A percentile compares a stretch with the other conserved stretches of the same genome.
phyloP scores from a whole-genome alignment of 139 green algal species.

The Astrephomene gubernaculifera region DNA sequence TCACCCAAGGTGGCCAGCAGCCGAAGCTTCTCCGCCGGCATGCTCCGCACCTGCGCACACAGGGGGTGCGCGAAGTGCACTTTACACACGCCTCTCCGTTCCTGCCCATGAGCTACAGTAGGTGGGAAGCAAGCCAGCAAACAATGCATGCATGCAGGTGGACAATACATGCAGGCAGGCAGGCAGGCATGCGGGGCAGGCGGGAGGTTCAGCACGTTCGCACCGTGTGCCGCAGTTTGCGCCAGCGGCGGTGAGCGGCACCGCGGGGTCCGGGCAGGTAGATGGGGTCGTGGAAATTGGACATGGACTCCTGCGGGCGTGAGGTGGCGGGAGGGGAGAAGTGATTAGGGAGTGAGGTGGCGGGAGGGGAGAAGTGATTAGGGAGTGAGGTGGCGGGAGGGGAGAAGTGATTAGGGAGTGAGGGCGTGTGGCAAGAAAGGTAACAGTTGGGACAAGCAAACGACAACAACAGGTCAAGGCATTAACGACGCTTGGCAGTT shows the following conservation, averaged over 20 bases:
- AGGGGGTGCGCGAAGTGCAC: background rate
- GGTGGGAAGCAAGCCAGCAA: background rate
- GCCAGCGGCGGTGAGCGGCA: slow-evolving; percentile 24
- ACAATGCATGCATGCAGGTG: background rate
- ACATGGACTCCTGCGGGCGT: slow-evolving; percentile 20
- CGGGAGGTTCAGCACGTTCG: background rate
- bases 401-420: background rate
- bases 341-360: background rate
- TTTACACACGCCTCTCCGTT: too few relatives aligned
- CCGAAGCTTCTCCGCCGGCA: slow-evolving; percentile 28
- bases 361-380: background rate
- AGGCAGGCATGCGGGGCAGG: background rate
- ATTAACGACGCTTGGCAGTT: too few relatives aligned
- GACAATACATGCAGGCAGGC: background rate
- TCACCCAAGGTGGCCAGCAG: slow-evolving; percentile 23
- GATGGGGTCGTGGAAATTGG: slow-evolving; percentile 40
- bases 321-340: background rate
- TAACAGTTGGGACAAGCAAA: too few relatives aligned
- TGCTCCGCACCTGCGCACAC: slow-evolving; percentile 19
- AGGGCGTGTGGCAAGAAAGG: background rate
- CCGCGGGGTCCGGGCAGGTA: slow-evolving; percentile 35
- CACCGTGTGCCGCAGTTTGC: slow-evolving; percentile 29
- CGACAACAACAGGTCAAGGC: too few relatives aligned
- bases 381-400: background rate
- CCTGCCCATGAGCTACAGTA: background rate